Evolutionary conservation across 257 asterid genomes (phyloP), one percentile per base, ranked within the genome.

Genomic region (Rubia yunnanensis): DNA sequence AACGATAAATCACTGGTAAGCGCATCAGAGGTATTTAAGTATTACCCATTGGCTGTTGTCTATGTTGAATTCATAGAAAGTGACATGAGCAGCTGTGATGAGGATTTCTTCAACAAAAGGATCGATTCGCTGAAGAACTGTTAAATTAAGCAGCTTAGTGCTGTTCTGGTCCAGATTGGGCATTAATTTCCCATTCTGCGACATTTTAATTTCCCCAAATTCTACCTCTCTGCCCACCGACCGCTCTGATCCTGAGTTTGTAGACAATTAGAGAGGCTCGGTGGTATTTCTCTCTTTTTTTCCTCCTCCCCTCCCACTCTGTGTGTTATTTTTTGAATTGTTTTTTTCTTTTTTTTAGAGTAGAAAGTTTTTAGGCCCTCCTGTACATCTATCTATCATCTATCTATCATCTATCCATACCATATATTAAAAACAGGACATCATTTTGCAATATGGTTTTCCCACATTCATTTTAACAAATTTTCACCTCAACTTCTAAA

Each of bases 111-210:
- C 92, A 23, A 92, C 82, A 55, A 69, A 85, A 18, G 95, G 91
- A 82, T 92, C 98, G 72, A 84, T 77, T 62, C 98, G 81, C 73
- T 88, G 98, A 17, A 92, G 88, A 75, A 88, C 98, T 23, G 88
- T 88, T 69, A 92, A 67, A 77, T 92, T 88, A 27, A 88, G 83
- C 62, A 76, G 27, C 73, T 92, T 85, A 11, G 96, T 88, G 80
- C 82, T 82, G 78, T 85, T 82, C 76, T 83, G 82, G 75, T 88
- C 95, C 9, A 92, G 79, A 77, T 84, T 81, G 63, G 92, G 98
- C 89, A 72, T 86, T 77, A 88, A 73, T 82, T 89, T 88, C 66
- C 81, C 87, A 74, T 49, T 60, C 57, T 72, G 76, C n/a, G 72
- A 53, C 76, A 72, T 72, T 35, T 18, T 59, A 44, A 10, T 8